Percentiles rank a stretch among this genome's conserved stretches.
These are phyloP conservation scores for Coemansia reversa DNA, from an alignment of 192 early-diverging fungal species.

Conservation along the genomic window DNA sequence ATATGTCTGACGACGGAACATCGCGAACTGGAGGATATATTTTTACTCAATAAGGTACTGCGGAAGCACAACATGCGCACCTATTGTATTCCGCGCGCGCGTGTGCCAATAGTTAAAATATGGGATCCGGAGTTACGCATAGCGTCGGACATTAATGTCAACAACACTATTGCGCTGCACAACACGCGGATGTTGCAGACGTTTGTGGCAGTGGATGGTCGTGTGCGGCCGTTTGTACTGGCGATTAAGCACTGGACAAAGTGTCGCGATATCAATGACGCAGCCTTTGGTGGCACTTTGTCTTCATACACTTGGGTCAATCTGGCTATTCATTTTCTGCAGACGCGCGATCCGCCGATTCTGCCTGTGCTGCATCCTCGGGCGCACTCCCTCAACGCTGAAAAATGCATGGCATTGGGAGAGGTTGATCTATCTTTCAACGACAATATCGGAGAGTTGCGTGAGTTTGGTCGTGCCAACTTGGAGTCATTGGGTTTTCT, in stretches of 20 bases:
- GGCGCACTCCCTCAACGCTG: conserved; percentile 16
- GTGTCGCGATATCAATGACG: conserved; percentile 83
- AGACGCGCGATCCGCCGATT: conserved; percentile 85
- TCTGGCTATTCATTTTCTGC: conserved; percentile 90
- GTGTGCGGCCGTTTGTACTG: conserved; percentile 87
- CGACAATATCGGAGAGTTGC: conserved; percentile 64
- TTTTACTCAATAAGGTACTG: conserved; percentile 70
- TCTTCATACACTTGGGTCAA: conserved; percentile 95
- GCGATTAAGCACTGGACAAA: conserved; percentile 94
- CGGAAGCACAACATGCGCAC: conserved; percentile 80
- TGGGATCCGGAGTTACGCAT: conserved; percentile 87
- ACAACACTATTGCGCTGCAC: conserved; percentile 84
- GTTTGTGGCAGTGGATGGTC: conserved; percentile 82
- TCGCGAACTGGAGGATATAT: conserved; percentile 73
- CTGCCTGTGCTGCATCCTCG: conserved; percentile 78
- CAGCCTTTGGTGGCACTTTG: conserved; percentile 90
- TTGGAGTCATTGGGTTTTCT: conserved; percentile 74
- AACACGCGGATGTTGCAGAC: conserved; percentile 89
- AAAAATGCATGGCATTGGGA: conserved; percentile 12
- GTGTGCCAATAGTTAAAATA: conserved; percentile 91
- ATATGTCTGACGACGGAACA: conserved; percentile 87
- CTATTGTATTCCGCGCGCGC: conserved; percentile 77
- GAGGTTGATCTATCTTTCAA: conserved; percentile 75
- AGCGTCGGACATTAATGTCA: conserved; percentile 92
- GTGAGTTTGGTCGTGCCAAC: conserved; percentile 70